Conservation (phyloP, 306 rosid species). For the Spatholobus suberectus region DNA sequence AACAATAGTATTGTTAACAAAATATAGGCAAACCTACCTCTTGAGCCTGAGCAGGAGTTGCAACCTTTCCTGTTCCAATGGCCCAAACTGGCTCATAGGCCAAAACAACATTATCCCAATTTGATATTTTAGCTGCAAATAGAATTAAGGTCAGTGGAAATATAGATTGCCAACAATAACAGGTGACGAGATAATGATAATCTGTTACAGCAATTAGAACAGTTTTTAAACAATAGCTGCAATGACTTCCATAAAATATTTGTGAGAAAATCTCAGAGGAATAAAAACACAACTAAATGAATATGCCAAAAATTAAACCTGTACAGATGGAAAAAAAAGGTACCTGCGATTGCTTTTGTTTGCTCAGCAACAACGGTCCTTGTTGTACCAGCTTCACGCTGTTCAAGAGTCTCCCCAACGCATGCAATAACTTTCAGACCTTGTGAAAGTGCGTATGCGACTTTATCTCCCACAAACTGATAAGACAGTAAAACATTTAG, state of each 20-base stretch:
- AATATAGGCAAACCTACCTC: slow-evolving; percentile 58
- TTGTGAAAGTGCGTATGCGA: slow-evolving; percentile 82
- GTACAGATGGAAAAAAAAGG: neutral
- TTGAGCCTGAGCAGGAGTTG: slow-evolving; percentile 91
- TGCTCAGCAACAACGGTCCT: slow-evolving; percentile 73
- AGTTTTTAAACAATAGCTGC: neutral
- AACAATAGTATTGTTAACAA: neutral
- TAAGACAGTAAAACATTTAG: neutral
- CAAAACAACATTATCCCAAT: slow-evolving; percentile 76
- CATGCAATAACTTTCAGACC: slow-evolving; percentile 91
- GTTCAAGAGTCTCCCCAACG: slow-evolving; percentile 90
- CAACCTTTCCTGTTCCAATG: slow-evolving; percentile 93
- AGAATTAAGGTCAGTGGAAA: slow-evolving; percentile 14
- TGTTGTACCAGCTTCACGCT: slow-evolving; percentile 80
- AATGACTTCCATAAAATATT: neutral
- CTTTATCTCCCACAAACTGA: slow-evolving; percentile 91
- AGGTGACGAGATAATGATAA: neutral
- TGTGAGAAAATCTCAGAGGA: neutral
- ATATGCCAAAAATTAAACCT: neutral
- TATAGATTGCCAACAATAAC: neutral
- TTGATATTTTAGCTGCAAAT: slow-evolving; percentile 53
- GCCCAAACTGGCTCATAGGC: slow-evolving; percentile 98
- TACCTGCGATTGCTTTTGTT: slow-evolving; percentile 91
- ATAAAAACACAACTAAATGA: neutral
- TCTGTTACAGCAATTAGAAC: neutral